Percentiles rank a stretch among this genome's conserved stretches.
Evolutionary conservation across 345 rosid species (phyloP).

Genomic region (Eucalyptus regnans): DNA sequence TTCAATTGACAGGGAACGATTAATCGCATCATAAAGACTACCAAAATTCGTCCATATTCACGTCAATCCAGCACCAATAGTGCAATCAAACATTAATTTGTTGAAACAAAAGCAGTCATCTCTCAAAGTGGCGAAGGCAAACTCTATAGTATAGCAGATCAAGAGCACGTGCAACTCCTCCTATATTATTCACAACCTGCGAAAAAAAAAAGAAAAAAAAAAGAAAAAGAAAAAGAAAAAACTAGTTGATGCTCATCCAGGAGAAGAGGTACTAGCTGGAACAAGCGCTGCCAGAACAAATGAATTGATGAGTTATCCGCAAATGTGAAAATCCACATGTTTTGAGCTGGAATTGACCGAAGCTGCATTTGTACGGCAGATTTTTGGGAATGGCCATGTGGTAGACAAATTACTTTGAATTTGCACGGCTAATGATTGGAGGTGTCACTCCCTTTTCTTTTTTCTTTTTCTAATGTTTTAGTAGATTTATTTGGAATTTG

Average conservation of each 20-base stretch:
- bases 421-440: neutral
- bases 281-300: too few species aligned
- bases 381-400: neutral
- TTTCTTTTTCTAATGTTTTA: neutral
- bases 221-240: neutral
- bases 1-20: neutral
- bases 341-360: neutral
- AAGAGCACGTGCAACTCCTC: too few species aligned
- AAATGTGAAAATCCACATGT: neutral
- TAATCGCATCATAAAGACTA: neutral
- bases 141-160: too few species aligned
- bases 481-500: neutral
- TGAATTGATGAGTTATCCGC: neutral
- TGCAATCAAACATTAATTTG: neutral
- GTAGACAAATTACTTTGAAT: neutral
- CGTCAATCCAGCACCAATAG: neutral
- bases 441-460: rapidly evolving
- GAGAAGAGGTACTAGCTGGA: neutral
- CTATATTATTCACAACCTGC: neutral
- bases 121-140: neutral
- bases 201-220: neutral
- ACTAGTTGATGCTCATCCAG: neutral
- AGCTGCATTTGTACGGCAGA: neutral
- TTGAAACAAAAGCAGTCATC: neutral
- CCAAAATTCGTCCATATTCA: neutral